Conservation (phyloP, 2,329 filamentous ascomycete genomes). For the Colletotrichum simmondsii region DNA sequence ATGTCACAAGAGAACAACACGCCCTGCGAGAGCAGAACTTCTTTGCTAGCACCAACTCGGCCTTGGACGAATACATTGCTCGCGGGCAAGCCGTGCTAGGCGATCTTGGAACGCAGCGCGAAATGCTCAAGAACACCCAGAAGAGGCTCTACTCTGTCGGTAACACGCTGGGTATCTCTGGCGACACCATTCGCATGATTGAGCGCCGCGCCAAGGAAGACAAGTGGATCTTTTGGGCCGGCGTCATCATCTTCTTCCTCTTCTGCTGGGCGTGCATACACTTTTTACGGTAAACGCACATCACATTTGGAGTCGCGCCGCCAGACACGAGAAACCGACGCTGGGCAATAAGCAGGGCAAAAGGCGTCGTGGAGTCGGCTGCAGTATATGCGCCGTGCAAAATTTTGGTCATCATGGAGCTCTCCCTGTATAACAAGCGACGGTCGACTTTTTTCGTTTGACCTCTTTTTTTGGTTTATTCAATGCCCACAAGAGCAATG, state of each 20-base stretch:
- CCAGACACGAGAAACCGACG: neutral
- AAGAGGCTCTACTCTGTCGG: conserved; percentile 90
- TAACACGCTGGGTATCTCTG: conserved; percentile 92
- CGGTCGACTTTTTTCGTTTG: neutral
- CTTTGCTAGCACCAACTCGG: conserved; percentile 81
- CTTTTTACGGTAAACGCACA: conserved; percentile 73
- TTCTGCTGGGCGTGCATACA: conserved; percentile 95
- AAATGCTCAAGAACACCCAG: conserved; percentile 96
- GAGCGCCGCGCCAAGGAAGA: conserved; percentile 92
- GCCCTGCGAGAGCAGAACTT: conserved; percentile 92
- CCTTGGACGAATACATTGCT: conserved; percentile 94
- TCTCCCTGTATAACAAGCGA: conserved; percentile 27
- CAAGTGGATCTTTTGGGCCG: conserved; percentile 96
- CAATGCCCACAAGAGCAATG: conserved; percentile 63
- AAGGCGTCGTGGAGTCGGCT: conserved; percentile 28
- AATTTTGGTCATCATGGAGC: conserved; percentile 2
- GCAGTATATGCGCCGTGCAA: neutral
- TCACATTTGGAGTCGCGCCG: neutral
- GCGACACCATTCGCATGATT: conserved; percentile 97
- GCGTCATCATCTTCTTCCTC: conserved; percentile 85
- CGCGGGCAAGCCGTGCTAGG: conserved; percentile 89
- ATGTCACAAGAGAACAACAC: conserved; percentile 80
- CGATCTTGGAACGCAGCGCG: conserved; percentile 88
- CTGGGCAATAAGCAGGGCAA: conserved; percentile 10
- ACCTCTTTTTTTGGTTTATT: conserved; percentile 29